These are phyloP conservation scores for Lachancea cidri DNA, from an alignment of 805 yeast genomes.

Conservation along the genomic window DNA sequence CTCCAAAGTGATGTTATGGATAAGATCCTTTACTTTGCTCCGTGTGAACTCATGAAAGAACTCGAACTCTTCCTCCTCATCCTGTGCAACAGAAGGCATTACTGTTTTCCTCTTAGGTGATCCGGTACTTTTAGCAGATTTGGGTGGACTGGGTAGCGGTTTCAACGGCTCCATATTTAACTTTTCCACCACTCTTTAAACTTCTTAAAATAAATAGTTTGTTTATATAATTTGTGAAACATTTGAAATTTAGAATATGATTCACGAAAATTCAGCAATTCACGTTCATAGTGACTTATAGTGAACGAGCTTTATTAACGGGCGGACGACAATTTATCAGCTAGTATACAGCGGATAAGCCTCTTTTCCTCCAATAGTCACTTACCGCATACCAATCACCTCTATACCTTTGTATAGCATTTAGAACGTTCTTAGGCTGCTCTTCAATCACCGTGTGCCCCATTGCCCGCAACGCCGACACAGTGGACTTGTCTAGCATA, in stretches of 20 bases:
- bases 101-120: background rate
- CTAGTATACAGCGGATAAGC: constrained; percentile 33
- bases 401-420: constrained; percentile 42
- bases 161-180: constrained; percentile 8
- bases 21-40: constrained; percentile 58
- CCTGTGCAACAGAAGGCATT: background rate
- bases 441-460: constrained; percentile 47
- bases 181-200: background rate
- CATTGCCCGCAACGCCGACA: constrained; percentile 33
- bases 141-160: constrained; percentile 11
- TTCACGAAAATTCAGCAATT: no score
- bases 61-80: constrained; percentile 28
- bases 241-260: background rate
- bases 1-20: constrained; percentile 68
- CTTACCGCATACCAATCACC: constrained; percentile 66
- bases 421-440: constrained; percentile 51
- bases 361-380: constrained; percentile 88
- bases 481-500: constrained; percentile 40
- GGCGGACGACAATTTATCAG: background rate
- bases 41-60: constrained; percentile 50
- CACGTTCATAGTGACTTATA: background rate
- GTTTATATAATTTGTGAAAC: background rate
- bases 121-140: background rate
- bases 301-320: background rate
- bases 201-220: background rate